Base-by-base conservation (phyloP, 768 basidiomycete genomes). In the Mycena maculata region DNA sequence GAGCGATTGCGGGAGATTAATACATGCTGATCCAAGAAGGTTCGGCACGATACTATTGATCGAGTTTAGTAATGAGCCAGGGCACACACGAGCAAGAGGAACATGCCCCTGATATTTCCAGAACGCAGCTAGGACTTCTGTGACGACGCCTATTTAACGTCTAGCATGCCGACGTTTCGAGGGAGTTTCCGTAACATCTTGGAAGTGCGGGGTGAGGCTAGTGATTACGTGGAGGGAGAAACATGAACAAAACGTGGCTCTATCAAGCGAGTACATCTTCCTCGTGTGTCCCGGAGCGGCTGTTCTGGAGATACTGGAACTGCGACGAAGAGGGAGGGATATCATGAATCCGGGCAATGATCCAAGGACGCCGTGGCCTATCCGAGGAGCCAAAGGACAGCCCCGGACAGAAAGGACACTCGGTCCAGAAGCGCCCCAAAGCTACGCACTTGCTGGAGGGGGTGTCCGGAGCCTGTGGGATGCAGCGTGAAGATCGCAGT, bases 21-120 rank as follows among this genome's bases (percentile, higher is more conserved):
- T n/a, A 25, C 44, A 22, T 63, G 62, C 62, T 63, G 56, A 65
- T 59, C 57, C 49, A 36, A 54, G 48, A 65, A 65, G 49, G 60
- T 41, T 47, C 33, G 64, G 41, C 20, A 39, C 28, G 58, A 60
- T 45, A 25, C 30, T 53, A 10, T 39, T 53, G 44, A 60, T 60
- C 6, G 8, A 23, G 55, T 55, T 25, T 2, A 41, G 39, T 41
- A 61, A 48, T 57, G 55, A 11, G 27, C 28, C 61, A 55, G 53
- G 30, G 30, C 30, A 27, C 30, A n/a, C 36, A 10, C 12, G 8
- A 33, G 49, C 10, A 23, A 41, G 42, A 55, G 53, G 61, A 55
- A 63, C 42, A 31, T 45, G 33, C 49, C 20, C 60, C 18, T 41
- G 31, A 36, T 23, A 6, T 7, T 63, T 64, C 55, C 33, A 52